A percentile compares a stretch with the other conserved stretches of the same genome.
These are phyloP conservation scores for Phytophthora pistaciae DNA, from an alignment of 352 stramenopile genomes.

Conservation along the genomic window DNA sequence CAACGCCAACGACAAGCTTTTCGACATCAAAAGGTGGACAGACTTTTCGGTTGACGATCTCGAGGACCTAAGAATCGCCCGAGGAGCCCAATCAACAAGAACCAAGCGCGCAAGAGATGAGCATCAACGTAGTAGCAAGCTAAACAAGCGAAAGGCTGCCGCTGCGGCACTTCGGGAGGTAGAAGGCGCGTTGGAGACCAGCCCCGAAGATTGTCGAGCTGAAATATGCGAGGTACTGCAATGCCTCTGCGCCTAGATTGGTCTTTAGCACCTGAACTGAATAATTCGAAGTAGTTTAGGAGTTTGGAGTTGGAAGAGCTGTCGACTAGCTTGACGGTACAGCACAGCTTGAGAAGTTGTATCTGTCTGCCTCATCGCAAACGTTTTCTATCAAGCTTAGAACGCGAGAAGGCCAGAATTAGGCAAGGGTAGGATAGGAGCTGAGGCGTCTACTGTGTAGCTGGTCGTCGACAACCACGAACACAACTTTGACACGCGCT, in stretches of 20 bases:
- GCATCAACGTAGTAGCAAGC: not conserved
- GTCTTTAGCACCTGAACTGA: not conserved
- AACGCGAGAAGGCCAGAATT: not conserved
- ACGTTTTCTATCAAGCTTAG: conserved; percentile 1
- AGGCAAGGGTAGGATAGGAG: not conserved
- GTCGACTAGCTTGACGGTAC: not conserved
- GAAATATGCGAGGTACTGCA: conserved; percentile 63
- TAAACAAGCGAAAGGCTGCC: conserved; percentile 24
- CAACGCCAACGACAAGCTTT: conserved; percentile 19
- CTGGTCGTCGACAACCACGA: conserved; percentile 1
- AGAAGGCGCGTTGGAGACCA: conserved; percentile 57
- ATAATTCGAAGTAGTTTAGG: not conserved
- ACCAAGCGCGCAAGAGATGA: not conserved
- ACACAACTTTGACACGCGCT: not conserved
- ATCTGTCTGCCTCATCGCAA: not conserved
- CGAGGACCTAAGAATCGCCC: conserved; percentile 37
- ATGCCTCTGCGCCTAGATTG: conserved; percentile 33
- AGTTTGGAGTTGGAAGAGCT: not conserved
- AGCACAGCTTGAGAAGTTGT: not conserved
- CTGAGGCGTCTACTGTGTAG: not conserved
- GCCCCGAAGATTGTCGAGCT: conserved; percentile 59
- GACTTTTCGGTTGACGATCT: conserved; percentile 60
- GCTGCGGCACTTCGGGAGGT: conserved; percentile 43
- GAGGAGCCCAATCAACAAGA: not conserved
- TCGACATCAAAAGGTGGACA: conserved; percentile 50